Percentiles rank a stretch among this genome's conserved stretches.
These are phyloP conservation scores for Ophiosphaerella herpotricha DNA, from an alignment of 2,329 filamentous ascomycete genomes.

Conservation along the genomic window DNA sequence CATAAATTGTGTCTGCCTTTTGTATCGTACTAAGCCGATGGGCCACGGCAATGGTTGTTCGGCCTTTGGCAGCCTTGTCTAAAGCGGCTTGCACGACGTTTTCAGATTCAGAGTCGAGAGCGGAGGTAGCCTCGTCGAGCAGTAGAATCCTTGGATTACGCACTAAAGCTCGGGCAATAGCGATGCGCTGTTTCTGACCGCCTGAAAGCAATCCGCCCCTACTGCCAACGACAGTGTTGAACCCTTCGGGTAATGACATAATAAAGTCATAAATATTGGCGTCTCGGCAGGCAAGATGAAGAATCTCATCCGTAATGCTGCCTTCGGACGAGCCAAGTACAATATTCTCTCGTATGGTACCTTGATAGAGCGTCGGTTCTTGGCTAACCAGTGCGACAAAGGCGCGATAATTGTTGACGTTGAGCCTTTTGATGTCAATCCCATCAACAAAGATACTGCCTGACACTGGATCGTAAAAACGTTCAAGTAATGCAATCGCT, in stretches of 20 bases:
- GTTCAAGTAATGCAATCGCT: slow-evolving; percentile 86
- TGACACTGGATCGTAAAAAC: slow-evolving; percentile 87
- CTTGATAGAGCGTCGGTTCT: slow-evolving; percentile 93
- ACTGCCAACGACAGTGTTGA: slow-evolving; percentile 82
- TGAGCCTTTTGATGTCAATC: slow-evolving; percentile 71
- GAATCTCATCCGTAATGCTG: slow-evolving; percentile 60
- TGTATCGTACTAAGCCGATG: slow-evolving; percentile 92
- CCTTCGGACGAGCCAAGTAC: too few species aligned
- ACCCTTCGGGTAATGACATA: slow-evolving; percentile 63
- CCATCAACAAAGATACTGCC: slow-evolving; percentile 84
- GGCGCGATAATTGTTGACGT: slow-evolving; percentile 82
- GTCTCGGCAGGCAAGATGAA: too few species aligned
- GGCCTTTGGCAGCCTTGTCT: slow-evolving; percentile 79
- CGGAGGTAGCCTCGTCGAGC: slow-evolving; percentile 46
- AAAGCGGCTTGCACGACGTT: slow-evolving; percentile 80
- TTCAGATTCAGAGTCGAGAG: slow-evolving; percentile 56
- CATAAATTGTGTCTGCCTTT: slow-evolving; percentile 92
- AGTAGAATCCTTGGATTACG: slow-evolving; percentile 83
- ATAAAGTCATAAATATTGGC: slow-evolving; percentile 47
- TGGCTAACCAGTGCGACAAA: slow-evolving; percentile 91
- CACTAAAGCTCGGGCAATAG: slow-evolving; percentile 88
- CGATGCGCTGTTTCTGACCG: slow-evolving; percentile 93
- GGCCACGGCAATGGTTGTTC: slow-evolving; percentile 93
- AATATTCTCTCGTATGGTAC: slow-evolving; percentile 86
- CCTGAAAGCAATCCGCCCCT: slow-evolving; percentile 71